A percentile compares a stretch with the other conserved stretches of the same genome.
Evolutionary conservation across 1,284 basidiomycete species (phyloP).

Genomic region (Gymnopus androsaceus): DNA sequence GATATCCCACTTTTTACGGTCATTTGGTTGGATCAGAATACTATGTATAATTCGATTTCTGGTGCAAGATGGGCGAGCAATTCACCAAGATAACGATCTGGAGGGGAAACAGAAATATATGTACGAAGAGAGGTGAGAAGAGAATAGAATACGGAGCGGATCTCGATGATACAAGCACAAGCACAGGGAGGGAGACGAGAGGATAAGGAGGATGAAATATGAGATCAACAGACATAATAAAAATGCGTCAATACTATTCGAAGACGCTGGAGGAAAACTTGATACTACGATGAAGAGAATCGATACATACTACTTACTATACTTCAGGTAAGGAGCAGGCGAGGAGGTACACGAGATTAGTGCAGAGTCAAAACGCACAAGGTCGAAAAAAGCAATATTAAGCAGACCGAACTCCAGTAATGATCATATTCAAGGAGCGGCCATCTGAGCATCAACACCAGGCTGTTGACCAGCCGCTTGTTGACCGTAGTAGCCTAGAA

Average conservation of each 20-base stretch:
- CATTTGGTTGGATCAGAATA: neutral
- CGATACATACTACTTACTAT: too few species aligned
- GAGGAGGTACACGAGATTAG: conserved; percentile 17
- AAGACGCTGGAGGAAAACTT: conserved; percentile 3
- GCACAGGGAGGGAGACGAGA: conserved; percentile 13
- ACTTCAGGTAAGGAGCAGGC: conserved; percentile 20
- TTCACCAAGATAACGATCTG: neutral
- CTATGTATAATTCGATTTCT: too few species aligned
- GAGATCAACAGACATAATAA: conserved; percentile 9
- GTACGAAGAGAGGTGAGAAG: conserved; percentile 13
- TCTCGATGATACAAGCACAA: conserved; percentile 16
- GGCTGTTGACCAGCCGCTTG: conserved; percentile 65
- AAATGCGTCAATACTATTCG: conserved; percentile 5
- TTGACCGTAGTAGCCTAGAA: conserved; percentile 75
- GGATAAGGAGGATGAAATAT: too few species aligned
- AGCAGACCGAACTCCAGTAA: conserved; percentile 17
- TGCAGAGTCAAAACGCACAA: conserved; percentile 24
- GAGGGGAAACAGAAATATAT: neutral
- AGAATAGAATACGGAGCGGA: conserved; percentile 21
- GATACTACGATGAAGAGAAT: conserved; percentile 11
- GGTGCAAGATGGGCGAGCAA: neutral
- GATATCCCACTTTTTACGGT: neutral
- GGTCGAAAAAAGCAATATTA: conserved; percentile 17
- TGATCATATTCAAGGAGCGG: conserved; percentile 44
- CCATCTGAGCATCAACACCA: conserved; percentile 59